Percentiles rank a stretch among this genome's conserved stretches.
Evolutionary conservation across 805 yeast genomes (phyloP).

Genomic region (Teunomyces gatunensis): DNA sequence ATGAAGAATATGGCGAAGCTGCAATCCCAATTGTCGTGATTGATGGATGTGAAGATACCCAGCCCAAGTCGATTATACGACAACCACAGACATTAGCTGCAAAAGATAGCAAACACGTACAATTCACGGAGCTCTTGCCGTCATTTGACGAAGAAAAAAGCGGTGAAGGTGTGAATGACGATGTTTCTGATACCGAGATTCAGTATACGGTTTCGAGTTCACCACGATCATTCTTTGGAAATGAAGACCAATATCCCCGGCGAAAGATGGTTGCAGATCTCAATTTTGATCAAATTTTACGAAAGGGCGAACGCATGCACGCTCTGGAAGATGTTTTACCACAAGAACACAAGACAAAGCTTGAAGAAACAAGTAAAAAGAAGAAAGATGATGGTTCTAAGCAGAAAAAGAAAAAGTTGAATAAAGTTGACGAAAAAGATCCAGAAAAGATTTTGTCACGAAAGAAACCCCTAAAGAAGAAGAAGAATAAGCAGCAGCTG

Average conservation of each 20-base stretch:
- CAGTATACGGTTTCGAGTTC: constrained; percentile 25
- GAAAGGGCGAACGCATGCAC: constrained; percentile 12
- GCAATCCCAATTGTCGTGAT: constrained; percentile 18
- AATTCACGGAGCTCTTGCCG: constrained; percentile 12
- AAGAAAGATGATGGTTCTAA: not conserved
- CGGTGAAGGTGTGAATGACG: not conserved
- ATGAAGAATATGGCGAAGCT: constrained; percentile 9
- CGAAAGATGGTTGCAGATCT: constrained; percentile 28
- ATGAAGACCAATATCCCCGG: constrained; percentile 19
- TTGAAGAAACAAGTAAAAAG: not conserved
- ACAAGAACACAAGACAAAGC: not conserved
- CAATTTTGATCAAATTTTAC: constrained; percentile 27
- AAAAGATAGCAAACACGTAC: constrained; percentile 7
- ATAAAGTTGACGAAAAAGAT: not conserved
- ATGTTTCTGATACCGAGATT: constrained; percentile 6
- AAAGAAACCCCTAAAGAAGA: constrained; percentile 1
- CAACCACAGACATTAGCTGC: not conserved
- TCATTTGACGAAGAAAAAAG: constrained; percentile 15
- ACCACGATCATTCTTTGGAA: constrained; percentile 25
- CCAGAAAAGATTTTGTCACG: not conserved
- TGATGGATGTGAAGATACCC: constrained; percentile 19
- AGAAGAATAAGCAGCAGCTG: not conserved
- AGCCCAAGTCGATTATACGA: constrained; percentile 7
- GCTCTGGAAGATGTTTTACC: not conserved
- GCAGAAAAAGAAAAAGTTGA: not conserved